Base-by-base conservation (phyloP, 2,329 filamentous ascomycete species). In the Fusarium circinatum region DNA sequence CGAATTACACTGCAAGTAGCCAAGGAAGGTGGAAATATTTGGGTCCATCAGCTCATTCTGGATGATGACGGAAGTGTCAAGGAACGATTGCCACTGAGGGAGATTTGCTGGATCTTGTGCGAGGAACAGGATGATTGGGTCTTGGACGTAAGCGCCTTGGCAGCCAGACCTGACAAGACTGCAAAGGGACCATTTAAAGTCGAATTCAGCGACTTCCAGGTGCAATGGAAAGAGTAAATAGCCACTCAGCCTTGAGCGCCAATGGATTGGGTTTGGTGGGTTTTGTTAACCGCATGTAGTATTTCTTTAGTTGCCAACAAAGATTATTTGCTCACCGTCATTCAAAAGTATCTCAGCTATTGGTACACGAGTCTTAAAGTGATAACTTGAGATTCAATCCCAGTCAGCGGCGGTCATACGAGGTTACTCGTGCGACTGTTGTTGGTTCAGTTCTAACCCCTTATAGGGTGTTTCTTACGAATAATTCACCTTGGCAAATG, bases 211-310 rank as follows among this genome's bases (percentile, higher is more conserved):
- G 45, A 28, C 26, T 47, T 47, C 9, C 18, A 28, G 20, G 45
- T 47, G 18, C 1, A 28, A 1, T 47, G 45, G 45, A 47, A 47
- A 15, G 45, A 48, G 26, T 48, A 48, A 8, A 28, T 20, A 26
- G 39, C 1, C 39, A 8, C 6, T 26, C 10, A 26, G 2, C 0
- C n/a, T 26, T 1, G 15, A 26, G 15, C 15, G 6, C 15, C 42
- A 44, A 3, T 8, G 15, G 10, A 12, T 26, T 0, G 0, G 15
- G 42, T 2, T 8, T 44, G 2, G 15, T 3, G 10, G 9, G n/a
- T 17, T 26, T 1, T 4, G 7, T 7, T 24, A 3, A 44, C 4
- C 41, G 15, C 15, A 12, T 26, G 10, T 11, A 12, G 41, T 7
- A 4, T 26, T 2, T 26, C 15, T 5, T 18, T 26, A 26, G 17